Percentiles rank a stretch among this genome's conserved stretches.
phyloP scores from a whole-genome alignment of 1,139 yeast genomes.

The Pneumocystis canis region DNA sequence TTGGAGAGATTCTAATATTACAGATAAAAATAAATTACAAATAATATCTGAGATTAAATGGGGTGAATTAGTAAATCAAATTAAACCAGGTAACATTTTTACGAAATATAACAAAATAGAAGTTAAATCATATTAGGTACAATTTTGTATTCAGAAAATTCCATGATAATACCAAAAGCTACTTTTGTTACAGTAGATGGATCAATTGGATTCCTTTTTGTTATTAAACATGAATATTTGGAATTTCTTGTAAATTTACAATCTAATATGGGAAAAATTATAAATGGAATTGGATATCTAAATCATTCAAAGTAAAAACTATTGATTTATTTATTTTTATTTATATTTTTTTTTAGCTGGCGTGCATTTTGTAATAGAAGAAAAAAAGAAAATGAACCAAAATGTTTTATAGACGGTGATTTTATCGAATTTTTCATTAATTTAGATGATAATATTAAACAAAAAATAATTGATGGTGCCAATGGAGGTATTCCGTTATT shows the following conservation, averaged over 20 bases:
- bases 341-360: slow-evolving; percentile 2
- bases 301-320: slow-evolving; percentile 5
- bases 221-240: slow-evolving; percentile 11
- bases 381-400: slow-evolving; percentile 10
- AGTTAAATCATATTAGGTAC: slow-evolving; percentile 2
- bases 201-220: slow-evolving; percentile 15
- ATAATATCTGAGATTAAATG: slow-evolving; percentile 12
- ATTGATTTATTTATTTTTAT: neutral
- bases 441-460: slow-evolving; percentile 11
- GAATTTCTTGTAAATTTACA: slow-evolving; percentile 15
- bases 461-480: slow-evolving; percentile 10
- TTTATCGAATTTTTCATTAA: slow-evolving; percentile 16
- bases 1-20: slow-evolving; percentile 4
- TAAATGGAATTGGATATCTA: slow-evolving; percentile 13
- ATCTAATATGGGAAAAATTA: slow-evolving; percentile 12
- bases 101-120: slow-evolving; percentile 4
- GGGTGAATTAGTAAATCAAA: slow-evolving; percentile 16
- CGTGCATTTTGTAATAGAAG: slow-evolving; percentile 13
- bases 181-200: slow-evolving; percentile 18
- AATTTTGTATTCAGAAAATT: neutral
- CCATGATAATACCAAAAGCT: slow-evolving; percentile 10
- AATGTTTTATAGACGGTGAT: slow-evolving; percentile 17
- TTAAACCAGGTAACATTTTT: slow-evolving; percentile 10
- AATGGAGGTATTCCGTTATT: slow-evolving; percentile 5
- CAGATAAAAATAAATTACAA: slow-evolving; percentile 10